phyloP scores from a whole-genome alignment of 148 eudicot genomes.

The Hydrangea macrophylla region DNA sequence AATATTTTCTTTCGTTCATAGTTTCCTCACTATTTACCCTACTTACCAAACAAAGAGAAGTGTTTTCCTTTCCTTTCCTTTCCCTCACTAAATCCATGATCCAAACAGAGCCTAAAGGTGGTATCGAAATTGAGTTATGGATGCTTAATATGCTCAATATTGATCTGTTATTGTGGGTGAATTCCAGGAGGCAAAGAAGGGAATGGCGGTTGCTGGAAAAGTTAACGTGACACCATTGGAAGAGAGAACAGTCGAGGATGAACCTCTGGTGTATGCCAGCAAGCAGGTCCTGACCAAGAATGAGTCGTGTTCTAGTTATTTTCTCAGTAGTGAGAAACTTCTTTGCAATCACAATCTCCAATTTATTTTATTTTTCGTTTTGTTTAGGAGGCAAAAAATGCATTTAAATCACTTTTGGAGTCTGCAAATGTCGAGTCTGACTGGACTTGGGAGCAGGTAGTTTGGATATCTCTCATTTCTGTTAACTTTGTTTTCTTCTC shows the following conservation, averaged over 20 bases:
- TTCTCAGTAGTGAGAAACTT: background rate
- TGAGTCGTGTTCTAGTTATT: background rate
- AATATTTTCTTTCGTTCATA: no score
- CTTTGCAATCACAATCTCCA: background rate
- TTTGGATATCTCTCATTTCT: background rate
- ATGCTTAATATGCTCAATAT: background rate
- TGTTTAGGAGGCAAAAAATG: slow-evolving; percentile 85
- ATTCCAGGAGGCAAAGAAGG: slow-evolving; percentile 74
- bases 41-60: no score
- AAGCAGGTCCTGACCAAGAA: slow-evolving; percentile 57
- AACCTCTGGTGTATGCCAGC: slow-evolving; percentile 71
- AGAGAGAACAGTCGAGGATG: slow-evolving; percentile 65
- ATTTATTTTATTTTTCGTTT: slow-evolving; percentile 12
- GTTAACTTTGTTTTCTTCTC: slow-evolving; percentile 10
- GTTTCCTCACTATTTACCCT: no score
- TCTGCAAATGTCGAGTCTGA: slow-evolving; percentile 86
- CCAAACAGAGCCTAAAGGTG: no score
- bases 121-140: no score
- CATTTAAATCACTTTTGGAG: slow-evolving; percentile 85
- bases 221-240: slow-evolving; percentile 46
- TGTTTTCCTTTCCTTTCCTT: no score
- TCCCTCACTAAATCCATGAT: no score
- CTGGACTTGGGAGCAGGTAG: slow-evolving; percentile 99
- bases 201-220: slow-evolving; percentile 61
- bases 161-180: background rate